Conservation (phyloP, 805 yeast species). For the Starmerella apis region DNA sequence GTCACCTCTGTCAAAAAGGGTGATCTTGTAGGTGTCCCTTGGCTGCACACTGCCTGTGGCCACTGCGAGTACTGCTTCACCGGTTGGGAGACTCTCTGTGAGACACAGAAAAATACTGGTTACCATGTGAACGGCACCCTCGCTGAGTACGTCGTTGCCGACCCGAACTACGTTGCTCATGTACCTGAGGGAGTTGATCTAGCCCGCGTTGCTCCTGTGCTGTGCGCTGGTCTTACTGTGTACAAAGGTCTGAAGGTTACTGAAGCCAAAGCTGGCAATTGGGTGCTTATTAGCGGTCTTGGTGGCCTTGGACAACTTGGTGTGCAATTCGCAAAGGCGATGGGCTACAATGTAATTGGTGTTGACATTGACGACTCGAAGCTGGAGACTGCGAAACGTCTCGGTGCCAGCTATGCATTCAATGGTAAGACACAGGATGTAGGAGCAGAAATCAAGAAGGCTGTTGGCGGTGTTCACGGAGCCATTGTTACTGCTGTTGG, state of each 20-base stretch:
- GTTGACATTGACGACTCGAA: constrained; percentile 63
- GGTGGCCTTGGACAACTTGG: constrained; percentile 71
- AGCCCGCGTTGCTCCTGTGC: constrained; percentile 67
- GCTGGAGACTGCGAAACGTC: constrained; percentile 41
- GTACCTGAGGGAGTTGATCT: constrained; percentile 66
- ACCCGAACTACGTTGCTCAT: constrained; percentile 75
- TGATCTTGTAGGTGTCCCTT: constrained; percentile 73
- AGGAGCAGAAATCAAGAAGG: constrained; percentile 43
- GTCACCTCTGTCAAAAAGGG: constrained; percentile 67
- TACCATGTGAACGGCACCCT: constrained; percentile 85
- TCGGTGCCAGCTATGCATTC: constrained; percentile 56
- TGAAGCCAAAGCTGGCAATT: constrained; percentile 54
- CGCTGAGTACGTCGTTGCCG: constrained; percentile 85
- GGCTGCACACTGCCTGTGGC: constrained; percentile 72
- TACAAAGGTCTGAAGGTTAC: constrained; percentile 84
- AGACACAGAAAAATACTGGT: constrained; percentile 62
- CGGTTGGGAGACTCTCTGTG: constrained; percentile 59
- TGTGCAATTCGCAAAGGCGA: constrained; percentile 62
- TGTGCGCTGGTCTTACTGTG: constrained; percentile 87
- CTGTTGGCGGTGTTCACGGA: constrained; percentile 69
- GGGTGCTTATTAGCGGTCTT: constrained; percentile 71
- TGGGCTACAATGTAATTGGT: constrained; percentile 64
- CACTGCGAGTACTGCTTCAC: constrained; percentile 66
- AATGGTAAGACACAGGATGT: constrained; percentile 45
- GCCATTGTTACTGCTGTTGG: constrained; percentile 68